Evolutionary conservation across 2,329 filamentous ascomycete genomes (phyloP).

Genomic region (Orbilia blumenaviensis): DNA sequence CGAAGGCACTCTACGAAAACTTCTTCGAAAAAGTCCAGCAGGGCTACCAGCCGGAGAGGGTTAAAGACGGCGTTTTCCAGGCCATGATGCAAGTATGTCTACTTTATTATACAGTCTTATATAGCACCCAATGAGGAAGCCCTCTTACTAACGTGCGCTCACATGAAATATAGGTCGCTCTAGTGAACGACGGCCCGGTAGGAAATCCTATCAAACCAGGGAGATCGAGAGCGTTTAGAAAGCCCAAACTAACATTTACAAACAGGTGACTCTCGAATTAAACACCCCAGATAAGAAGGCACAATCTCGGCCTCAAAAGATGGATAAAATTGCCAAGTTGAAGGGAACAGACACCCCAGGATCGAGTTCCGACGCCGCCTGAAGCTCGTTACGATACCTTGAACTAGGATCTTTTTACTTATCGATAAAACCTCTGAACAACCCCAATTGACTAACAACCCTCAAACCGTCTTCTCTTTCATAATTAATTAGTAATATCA

Average conservation of each 20-base stretch:
- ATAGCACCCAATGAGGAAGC: too few species aligned
- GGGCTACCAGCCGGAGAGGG: conserved; percentile 75
- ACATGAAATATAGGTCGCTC: conserved; percentile 27
- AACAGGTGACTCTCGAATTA: conserved; percentile 41
- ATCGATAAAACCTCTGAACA: conserved; percentile 4
- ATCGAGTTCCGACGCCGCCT: conserved; percentile 26
- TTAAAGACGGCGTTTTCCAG: conserved; percentile 96
- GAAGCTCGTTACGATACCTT: conserved; percentile 3
- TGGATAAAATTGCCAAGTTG: conserved; percentile 15
- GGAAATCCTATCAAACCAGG: background rate
- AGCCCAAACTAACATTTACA: background rate
- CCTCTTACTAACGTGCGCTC: background rate
- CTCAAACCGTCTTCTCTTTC: background rate
- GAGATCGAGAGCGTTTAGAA: background rate
- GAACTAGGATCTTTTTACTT: conserved; percentile 7
- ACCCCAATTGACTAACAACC: background rate
- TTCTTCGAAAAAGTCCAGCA: conserved; percentile 81
- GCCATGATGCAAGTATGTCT: conserved; percentile 94
- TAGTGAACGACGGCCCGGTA: conserved; percentile 51
- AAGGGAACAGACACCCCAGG: conserved; percentile 36
- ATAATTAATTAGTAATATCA: background rate
- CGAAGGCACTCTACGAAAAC: conserved; percentile 80
- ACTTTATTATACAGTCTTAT: background rate
- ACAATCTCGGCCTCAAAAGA: conserved; percentile 29
- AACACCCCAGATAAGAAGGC: conserved; percentile 47